Evolutionary conservation across 495 filamentous ascomycete species (phyloP), one percentile per base, ranked within the genome.

Genomic region (Xylaria flabelliformis): DNA sequence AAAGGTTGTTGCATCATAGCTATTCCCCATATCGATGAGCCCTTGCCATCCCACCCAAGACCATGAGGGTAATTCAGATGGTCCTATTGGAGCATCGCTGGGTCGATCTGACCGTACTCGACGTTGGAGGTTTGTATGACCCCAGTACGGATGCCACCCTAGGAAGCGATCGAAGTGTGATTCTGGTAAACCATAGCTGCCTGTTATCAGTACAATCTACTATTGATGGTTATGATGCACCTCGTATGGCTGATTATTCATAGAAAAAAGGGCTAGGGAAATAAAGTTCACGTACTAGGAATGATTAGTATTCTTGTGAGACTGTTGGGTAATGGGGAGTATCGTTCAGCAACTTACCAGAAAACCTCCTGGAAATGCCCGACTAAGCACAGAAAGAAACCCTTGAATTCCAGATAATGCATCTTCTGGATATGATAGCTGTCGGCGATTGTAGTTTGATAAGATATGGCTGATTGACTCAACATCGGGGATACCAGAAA

Each of bases 71-170:
- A 55, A 10, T n/a, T 55, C 51, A 55, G 51, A 55, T 55, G 51
- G 51, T 24, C 51, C 51, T 1, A 55, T 55, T 29, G 26, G 9
- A 10, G 51, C 9, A 29, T 29, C 24, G 10, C 24, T 55, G 4
- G 51, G 24, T 10, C 51, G 21, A 55, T 55, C 51, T 29, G 51
- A 55, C 51, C 51, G 51, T 29, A 55, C 51, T 29, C 51, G 51
- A 29, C 51, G 51, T 29, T 55, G 21, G 51, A 55, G 51, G 10
- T 55, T 55, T 24, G 24, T 15, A 21, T 29, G 51, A 29, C 21
- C 51, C 51, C 51, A 55, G 24, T 0, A 29, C 13, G 51, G 51
- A 26, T 55, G 21, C 51, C 51, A 55, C 5, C 51, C 51, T 55
- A 55, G 51, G 26, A 55, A 55, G 21, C 51, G 51, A 29, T 55